Evolutionary conservation across 306 rosid species (phyloP), one percentile per base, ranked within the genome.

Genomic region (Cucurbita argyrosperma): DNA sequence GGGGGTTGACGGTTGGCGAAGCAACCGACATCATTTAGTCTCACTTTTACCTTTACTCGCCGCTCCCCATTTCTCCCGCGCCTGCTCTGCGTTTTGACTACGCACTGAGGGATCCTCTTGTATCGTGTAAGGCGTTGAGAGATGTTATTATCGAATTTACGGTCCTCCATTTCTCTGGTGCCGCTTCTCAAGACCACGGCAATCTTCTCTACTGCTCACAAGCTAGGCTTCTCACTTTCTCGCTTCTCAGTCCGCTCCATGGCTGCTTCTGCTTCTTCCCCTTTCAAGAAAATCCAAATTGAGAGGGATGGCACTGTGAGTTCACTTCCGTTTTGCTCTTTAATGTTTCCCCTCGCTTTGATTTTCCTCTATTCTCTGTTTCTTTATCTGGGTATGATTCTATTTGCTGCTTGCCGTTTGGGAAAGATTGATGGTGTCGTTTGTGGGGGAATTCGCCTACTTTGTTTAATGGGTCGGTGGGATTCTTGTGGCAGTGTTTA

Each of bases 211-310:
- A 46, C 76, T 68, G 30, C 42, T 30, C 81, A 75, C 71, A 71
- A 64, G 66, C 72, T 77, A 78, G 67, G 81, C 23, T 82, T 81
- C 75, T 18, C 74, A 6, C 14, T 45, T 52, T 81, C 80, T 76
- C 87, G 88, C 78, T 72, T 79, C 77, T 88, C 91, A n/a, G 80
- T 87, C n/a, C 90, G 89, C 40, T 77, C 88, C 52, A 90, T 90
- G 88, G 95, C 96, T 45, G 43, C 43, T 40, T 85, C 96, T 40
- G 78, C 91, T 15, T 80, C 88, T 26, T 79, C 89, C 38, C 88
- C 92, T 64, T 94, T 94, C 87, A 86, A 82, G 76, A 89, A 90
- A 85, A 83, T 94, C 75, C 96, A 81, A 78, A 89, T 93, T 79
- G 89, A 85, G 64, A 83, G 96, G 65, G 96, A 85, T 15, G 86